Base-by-base conservation (phyloP, 495 filamentous ascomycete genomes). In the Hypoxylon perforatum region DNA sequence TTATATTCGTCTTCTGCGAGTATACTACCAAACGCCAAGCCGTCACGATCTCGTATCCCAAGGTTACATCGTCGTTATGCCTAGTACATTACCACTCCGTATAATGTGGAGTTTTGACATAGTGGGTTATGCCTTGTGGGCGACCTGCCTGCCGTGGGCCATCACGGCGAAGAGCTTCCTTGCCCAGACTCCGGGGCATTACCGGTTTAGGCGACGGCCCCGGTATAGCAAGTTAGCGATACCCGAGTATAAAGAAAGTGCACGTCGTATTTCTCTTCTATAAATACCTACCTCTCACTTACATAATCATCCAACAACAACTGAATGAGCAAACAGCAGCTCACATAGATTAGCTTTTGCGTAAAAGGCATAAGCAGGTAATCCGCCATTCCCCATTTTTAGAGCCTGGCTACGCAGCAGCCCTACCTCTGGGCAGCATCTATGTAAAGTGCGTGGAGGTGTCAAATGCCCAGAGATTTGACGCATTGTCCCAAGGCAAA, bases 21-120 rank as follows among this genome's bases (percentile, higher is more conserved):
- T 28, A 54, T 12, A 23, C 15, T 4, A 35, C 30, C 30, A 36
- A 4, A 63, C 50, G 61, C 52, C 52, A 63, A 63, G 61, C 14
- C 17, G 19, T 44, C 9, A 63, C 35, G 36, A 51, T 50, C 61
- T 63, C 61, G 61, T 63, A 57, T 57, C 50, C 57, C 33, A 35
- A 63, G 17, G 52, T 63, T 57, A 46, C 61, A 44, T 57, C n/a
- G 1, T 45, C 1, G 52, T 18, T 44, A 63, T 19, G 17, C 35
- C 36, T 17, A 41, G n/a, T 22, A 44, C 1, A 36, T 35, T 63
- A 50, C 61, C 15, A 63, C 51, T 39, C 52, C 52, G 52, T 63
- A 50, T 51, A 41, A 57, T 50, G 60, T 44, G 30, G 60, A n/a
- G 49, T 56, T 4, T 17, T 38, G 22, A 39, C 11, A 30, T 44